Evolutionary conservation across 2,329 filamentous ascomycete genomes (phyloP).

Genomic region (Lasiodiplodia gonubiensis): DNA sequence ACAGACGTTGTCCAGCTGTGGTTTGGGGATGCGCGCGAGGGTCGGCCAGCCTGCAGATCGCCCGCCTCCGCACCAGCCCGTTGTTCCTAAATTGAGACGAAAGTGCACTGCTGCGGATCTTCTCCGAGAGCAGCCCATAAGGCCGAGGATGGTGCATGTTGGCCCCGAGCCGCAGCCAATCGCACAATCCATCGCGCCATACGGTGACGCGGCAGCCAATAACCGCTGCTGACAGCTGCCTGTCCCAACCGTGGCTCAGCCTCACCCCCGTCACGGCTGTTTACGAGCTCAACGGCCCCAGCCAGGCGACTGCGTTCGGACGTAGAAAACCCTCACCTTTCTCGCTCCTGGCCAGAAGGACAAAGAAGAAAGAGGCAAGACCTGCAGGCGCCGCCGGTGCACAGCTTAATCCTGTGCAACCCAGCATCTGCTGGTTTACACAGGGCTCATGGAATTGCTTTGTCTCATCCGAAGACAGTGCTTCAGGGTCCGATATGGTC

Average conservation of each 20-base stretch:
- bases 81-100: not conserved
- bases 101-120: not conserved
- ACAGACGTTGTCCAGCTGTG: not conserved
- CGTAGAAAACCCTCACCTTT: not conserved
- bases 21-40: not conserved
- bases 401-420: not conserved
- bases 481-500: not conserved
- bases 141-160: not conserved
- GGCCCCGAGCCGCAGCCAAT: not conserved
- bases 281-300: not conserved
- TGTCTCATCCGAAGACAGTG: not conserved
- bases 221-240: not conserved
- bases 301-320: too few species aligned
- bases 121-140: not conserved
- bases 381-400: conserved; percentile 9
- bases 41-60: not conserved
- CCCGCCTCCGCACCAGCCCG: not conserved
- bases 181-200: not conserved
- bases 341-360: not conserved
- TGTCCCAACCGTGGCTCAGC: conserved; percentile 8
- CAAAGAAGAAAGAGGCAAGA: not conserved
- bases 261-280: not conserved
- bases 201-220: conserved; percentile 21
- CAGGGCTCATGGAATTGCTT: not conserved
- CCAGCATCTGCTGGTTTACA: not conserved